Base-by-base conservation (phyloP, 1,284 basidiomycete genomes). In the Ceratobasidium papillatum region DNA sequence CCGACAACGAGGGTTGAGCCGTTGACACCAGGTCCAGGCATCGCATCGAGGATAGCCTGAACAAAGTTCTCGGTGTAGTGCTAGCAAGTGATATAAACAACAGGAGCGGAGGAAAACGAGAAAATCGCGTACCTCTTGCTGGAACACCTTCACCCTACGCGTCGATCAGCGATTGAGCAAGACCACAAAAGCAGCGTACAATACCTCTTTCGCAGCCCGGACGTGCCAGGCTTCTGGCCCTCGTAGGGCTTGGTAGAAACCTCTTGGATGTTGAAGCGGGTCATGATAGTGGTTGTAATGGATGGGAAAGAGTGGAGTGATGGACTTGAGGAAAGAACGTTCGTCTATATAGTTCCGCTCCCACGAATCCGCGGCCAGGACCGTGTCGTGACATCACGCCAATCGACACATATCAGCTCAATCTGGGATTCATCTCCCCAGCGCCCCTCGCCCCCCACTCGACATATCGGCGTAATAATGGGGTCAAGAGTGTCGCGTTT, bases 51-150 rank as follows among this genome's bases (percentile, higher is more conserved):
- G 84, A 96, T 99, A 79, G 96, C 86, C 84, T 99, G 97, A 75
- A 99, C 84, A 81, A 99, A 99, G 88, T 99, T 99, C 85, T 99
- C 97, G 59, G 98, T 99, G 86, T 99, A 99, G 86, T 99, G 90
- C 91, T 94, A 81, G 68, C 2, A 36, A 19, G 34, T 25, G 22
- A 30, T 38, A 38, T 51, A 25, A 41, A 38, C 41, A 49, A 5
- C n/a, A 14, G n/a, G 27, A 61, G 61, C 38, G n/a, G 56, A 30
- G 34, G 34, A 58, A 27, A 36, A 19, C 19, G 43, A 19, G 73
- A 59, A 71, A 77, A 77, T 76, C 27, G 78, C 86, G 76, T 79
- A 92, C 93, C 88, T 93, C 87, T 82, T 95, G 90, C 83, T 96
- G 92, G 87, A 96, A 96, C 78, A 96, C 89, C 85, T 95, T 96